These are phyloP conservation scores for Phaeosphaeriaceae sp. DNA, from an alignment of 2,329 filamentous ascomycete genomes.

Conservation along the genomic window DNA sequence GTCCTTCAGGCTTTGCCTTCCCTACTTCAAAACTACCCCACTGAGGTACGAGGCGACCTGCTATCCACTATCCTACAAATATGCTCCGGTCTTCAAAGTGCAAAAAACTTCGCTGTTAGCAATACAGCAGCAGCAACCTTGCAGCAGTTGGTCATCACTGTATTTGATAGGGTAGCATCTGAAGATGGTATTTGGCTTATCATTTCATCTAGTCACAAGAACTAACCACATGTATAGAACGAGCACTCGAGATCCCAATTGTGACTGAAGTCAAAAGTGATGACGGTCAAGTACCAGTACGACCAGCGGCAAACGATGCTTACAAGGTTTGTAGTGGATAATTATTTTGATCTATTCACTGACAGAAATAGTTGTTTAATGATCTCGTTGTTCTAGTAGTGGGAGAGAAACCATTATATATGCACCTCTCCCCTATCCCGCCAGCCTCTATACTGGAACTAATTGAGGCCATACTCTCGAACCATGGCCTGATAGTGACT, in stretches of 20 bases:
- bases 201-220: background rate
- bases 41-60: slow-evolving; percentile 79
- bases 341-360: background rate
- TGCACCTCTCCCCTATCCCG: slow-evolving; percentile 78
- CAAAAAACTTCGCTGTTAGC: slow-evolving; percentile 91
- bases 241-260: slow-evolving; percentile 59
- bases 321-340: slow-evolving; percentile 65
- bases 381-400: slow-evolving; percentile 90
- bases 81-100: slow-evolving; percentile 87
- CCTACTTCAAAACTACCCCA: slow-evolving; percentile 86
- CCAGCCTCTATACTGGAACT: slow-evolving; percentile 88
- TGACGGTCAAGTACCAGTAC: slow-evolving; percentile 69
- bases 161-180: slow-evolving; percentile 86
- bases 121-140: slow-evolving; percentile 96
- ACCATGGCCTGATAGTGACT: slow-evolving; percentile 81
- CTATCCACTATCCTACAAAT: slow-evolving; percentile 85
- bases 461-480: slow-evolving; percentile 87
- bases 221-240: slow-evolving; percentile 32
- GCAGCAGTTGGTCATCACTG: slow-evolving; percentile 88
- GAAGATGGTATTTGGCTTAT: slow-evolving; percentile 71
- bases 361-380: slow-evolving; percentile 71
- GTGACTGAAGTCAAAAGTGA: slow-evolving; percentile 72
- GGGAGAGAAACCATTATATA: slow-evolving; percentile 79
- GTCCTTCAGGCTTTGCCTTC: slow-evolving; percentile 91
- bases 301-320: slow-evolving; percentile 82